These are phyloP conservation scores for Fusarium hostae DNA, from an alignment of 2,329 filamentous ascomycete genomes.

Conservation along the genomic window DNA sequence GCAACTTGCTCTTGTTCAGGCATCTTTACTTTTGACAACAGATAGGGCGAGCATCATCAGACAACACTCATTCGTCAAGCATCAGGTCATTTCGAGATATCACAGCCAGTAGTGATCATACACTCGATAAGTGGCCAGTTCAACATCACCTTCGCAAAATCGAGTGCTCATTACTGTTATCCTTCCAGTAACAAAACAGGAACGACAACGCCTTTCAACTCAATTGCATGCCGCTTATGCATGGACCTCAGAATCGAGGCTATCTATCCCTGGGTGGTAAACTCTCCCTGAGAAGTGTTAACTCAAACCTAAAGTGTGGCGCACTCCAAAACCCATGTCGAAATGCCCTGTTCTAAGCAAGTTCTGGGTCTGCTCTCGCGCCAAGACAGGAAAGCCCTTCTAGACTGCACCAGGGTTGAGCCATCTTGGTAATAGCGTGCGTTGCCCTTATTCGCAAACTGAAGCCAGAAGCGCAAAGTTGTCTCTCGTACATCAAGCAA, in stretches of 20 bases:
- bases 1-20: background rate
- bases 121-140: background rate
- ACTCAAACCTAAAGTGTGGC: conserved; percentile 31
- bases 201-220: background rate
- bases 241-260: conserved; percentile 3
- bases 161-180: background rate
- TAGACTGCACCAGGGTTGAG: conserved; percentile 26
- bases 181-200: background rate
- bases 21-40: background rate
- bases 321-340: conserved; percentile 32
- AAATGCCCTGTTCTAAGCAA: conserved; percentile 30
- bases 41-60: background rate
- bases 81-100: conserved; percentile 1
- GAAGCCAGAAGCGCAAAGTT: conserved; percentile 1
- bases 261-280: conserved; percentile 12
- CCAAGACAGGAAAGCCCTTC: conserved; percentile 20
- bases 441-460: conserved; percentile 10
- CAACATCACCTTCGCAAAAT: background rate
- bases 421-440: conserved; percentile 24
- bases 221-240: background rate
- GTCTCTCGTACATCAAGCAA: background rate
- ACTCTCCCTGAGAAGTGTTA: conserved; percentile 27
- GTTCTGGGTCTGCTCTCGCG: conserved; percentile 34
- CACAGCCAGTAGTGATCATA: background rate
- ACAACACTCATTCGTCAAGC: background rate